These are phyloP conservation scores for Rubroshorea leprosula DNA, from an alignment of 345 rosid genomes.

Conservation along the genomic window DNA sequence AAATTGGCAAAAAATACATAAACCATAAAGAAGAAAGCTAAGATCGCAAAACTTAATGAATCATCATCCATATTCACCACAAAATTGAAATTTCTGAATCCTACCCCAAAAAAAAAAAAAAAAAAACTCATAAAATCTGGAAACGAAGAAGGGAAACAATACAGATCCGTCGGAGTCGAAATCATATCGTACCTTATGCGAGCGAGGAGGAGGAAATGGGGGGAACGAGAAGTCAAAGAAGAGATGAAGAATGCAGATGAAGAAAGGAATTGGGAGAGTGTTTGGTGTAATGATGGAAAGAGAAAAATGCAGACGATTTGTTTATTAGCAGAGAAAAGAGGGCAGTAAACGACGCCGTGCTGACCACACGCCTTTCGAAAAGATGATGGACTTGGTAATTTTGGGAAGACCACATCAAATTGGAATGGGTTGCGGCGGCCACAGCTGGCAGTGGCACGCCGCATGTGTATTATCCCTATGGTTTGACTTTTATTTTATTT, in stretches of 20 bases:
- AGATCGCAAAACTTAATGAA: not conserved
- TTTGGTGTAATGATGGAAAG: constrained; percentile 21
- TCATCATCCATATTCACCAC: not conserved
- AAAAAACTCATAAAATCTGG: not conserved
- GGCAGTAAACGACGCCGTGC: constrained; percentile 46
- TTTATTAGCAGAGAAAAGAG: too few relatives aligned
- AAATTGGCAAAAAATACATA: not conserved
- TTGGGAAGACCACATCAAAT: not conserved
- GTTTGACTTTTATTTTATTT: too few relatives aligned
- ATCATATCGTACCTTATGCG: constrained; percentile 7
- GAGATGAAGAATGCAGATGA: constrained; percentile 12
- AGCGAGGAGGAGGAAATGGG: not conserved
- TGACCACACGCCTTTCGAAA: constrained; percentile 20
- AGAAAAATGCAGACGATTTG: not conserved
- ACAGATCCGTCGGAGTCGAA: not conserved
- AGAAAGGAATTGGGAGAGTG: constrained; percentile 23
- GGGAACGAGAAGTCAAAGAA: not conserved
- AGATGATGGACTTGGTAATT: not conserved
- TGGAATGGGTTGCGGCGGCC: too few relatives aligned
- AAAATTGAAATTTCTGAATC: not conserved
- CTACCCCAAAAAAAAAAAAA: not conserved
- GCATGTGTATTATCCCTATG: too few relatives aligned
- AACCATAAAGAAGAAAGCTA: not conserved
- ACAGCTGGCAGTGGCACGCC: too few relatives aligned
- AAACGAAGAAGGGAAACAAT: not conserved